Percentiles rank a stretch among this genome's conserved stretches.
phyloP scores from a whole-genome alignment of 495 filamentous ascomycete species.

The Viridothelium virens region DNA sequence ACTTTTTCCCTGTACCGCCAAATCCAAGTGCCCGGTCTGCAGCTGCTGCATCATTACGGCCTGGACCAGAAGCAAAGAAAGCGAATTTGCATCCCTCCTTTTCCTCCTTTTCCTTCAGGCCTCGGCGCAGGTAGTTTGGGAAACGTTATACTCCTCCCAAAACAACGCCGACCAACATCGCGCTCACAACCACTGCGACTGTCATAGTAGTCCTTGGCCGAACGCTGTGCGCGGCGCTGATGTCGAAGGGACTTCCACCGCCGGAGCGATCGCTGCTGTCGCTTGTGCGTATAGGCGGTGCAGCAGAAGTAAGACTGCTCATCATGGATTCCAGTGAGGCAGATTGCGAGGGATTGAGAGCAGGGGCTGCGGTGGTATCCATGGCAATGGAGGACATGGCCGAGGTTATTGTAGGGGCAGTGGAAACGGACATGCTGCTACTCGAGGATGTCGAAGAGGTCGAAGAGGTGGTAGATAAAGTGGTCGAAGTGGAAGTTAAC shows the following conservation, averaged over 20 bases:
- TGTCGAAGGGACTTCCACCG: conserved; percentile 6
- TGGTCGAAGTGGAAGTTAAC: neutral
- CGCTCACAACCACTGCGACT: neutral
- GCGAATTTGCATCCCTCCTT: no score
- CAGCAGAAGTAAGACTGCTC: conserved; percentile 1
- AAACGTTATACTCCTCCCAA: neutral
- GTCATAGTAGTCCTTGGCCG: neutral
- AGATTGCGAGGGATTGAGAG: neutral
- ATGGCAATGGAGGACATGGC: conserved; percentile 1
- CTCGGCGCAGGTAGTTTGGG: no score
- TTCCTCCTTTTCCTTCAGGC: no score
- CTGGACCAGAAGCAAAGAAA: no score
- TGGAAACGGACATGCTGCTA: neutral
- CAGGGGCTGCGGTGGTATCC: conserved; percentile 8
- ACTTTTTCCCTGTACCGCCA: no score
- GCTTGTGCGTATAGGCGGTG: conserved; percentile 3
- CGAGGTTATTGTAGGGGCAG: neutral
- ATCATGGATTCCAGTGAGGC: conserved; percentile 1
- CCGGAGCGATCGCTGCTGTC: conserved; percentile 9
- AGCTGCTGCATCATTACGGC: no score
- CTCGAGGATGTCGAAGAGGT: neutral
- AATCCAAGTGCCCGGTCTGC: no score
- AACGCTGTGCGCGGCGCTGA: neutral
- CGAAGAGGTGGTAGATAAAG: neutral
- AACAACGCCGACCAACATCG: neutral